These are phyloP conservation scores for Pestalotiopsis sp. DNA, from an alignment of 2,329 filamentous ascomycete genomes.

Conservation along the genomic window DNA sequence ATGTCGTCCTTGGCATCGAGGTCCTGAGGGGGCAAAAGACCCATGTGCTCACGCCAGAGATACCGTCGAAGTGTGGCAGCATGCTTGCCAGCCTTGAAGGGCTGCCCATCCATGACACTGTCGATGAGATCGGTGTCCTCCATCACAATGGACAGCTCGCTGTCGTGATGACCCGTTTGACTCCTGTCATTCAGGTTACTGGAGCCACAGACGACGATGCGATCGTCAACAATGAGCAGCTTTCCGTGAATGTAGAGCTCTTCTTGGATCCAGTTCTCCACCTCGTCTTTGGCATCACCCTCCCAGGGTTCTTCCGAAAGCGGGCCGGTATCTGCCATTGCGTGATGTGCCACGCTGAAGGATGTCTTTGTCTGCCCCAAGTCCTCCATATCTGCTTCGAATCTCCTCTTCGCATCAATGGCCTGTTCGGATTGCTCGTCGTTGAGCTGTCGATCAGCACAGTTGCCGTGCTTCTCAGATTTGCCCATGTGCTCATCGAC, in stretches of 20 bases:
- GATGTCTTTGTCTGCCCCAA: conserved; percentile 39
- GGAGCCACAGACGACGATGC: conserved; percentile 80
- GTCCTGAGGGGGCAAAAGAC: conserved; percentile 75
- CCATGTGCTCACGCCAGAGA: conserved; percentile 89
- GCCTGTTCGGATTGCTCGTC: conserved; percentile 36
- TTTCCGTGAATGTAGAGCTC: conserved; percentile 96
- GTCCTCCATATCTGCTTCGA: conserved; percentile 50
- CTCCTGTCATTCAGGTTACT: conserved; percentile 93
- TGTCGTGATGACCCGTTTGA: conserved; percentile 87
- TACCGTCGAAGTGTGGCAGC: conserved; percentile 80
- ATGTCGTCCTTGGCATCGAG: conserved; percentile 65
- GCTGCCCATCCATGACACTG: conserved; percentile 77
- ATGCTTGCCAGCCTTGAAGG: conserved; percentile 78
- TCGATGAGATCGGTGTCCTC: conserved; percentile 75
- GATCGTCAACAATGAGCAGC: conserved; percentile 86
- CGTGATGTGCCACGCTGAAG: conserved; percentile 72
- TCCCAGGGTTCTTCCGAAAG: conserved; percentile 76
- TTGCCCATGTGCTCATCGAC: conserved; percentile 53
- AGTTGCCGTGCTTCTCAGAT: conserved; percentile 27
- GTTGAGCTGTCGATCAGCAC: conserved; percentile 29
- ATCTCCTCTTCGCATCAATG: conserved; percentile 52
- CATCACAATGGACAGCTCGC: conserved; percentile 87
- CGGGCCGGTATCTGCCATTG: conserved; percentile 71
- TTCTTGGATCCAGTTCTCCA: conserved; percentile 89
- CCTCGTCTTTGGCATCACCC: conserved; percentile 73